A percentile compares a stretch with the other conserved stretches of the same genome.
phyloP scores from a whole-genome alignment of 371 early-diverging fungal genomes.

The Mortierella sp. region DNA sequence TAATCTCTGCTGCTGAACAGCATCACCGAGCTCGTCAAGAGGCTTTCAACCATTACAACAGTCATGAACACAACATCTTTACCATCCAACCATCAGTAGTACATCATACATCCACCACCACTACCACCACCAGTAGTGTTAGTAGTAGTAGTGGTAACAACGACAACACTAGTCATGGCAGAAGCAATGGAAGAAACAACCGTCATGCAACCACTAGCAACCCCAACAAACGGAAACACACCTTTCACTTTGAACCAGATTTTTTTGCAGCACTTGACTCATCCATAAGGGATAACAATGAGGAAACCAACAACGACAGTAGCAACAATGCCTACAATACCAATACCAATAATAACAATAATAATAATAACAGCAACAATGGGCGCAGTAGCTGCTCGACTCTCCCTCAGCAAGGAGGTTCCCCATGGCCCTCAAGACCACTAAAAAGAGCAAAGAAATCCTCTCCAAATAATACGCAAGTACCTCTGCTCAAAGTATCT shows the following conservation, averaged over 20 bases:
- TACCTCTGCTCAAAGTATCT: neutral
- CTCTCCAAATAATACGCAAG: neutral
- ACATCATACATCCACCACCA: neutral
- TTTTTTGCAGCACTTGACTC: conserved; percentile 47
- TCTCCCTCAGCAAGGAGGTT: neutral
- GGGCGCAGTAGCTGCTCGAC: conserved; percentile 1
- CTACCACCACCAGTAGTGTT: too few species aligned
- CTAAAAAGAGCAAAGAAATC: conserved; percentile 16
- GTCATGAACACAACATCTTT: neutral
- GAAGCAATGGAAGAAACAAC: neutral
- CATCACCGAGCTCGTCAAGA: conserved; percentile 21
- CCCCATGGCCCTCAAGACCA: conserved; percentile 8
- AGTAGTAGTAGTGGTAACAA: neutral
- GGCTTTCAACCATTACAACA: neutral
- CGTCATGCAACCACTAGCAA: conserved; percentile 3
- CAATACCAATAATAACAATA: neutral
- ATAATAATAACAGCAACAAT: conserved; percentile 1
- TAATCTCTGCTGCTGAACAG: conserved; percentile 31
- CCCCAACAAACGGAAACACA: conserved; percentile 39
- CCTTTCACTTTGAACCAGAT: conserved; percentile 50
- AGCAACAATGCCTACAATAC: neutral
- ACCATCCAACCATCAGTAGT: neutral
- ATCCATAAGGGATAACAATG: conserved; percentile 14
- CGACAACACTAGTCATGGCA: conserved; percentile 1
- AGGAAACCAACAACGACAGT: neutral